These are phyloP conservation scores for Glycine tomentella DNA, from an alignment of 306 rosid species.

Conservation along the genomic window DNA sequence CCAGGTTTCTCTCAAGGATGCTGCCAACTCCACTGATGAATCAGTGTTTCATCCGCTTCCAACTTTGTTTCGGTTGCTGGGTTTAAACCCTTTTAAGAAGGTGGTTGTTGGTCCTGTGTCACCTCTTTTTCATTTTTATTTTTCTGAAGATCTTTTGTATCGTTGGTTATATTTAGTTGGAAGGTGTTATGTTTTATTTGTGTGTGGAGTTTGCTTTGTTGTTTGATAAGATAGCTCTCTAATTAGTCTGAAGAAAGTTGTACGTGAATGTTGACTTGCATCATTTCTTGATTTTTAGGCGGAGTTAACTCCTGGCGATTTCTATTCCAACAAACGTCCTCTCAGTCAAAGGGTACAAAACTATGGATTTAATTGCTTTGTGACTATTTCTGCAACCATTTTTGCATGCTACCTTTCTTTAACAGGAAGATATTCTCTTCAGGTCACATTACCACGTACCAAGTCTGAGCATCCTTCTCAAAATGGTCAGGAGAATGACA, in stretches of 20 bases:
- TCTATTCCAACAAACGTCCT: conserved; percentile 80
- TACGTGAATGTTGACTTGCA: conserved; percentile 39
- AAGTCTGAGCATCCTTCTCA: conserved; percentile 63
- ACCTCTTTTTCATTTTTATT: not conserved
- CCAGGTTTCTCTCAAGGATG: conserved; percentile 74
- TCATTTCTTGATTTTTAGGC: conserved; percentile 62
- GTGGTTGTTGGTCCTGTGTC: conserved; percentile 48
- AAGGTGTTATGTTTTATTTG: not conserved
- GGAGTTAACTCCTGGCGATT: conserved; percentile 81
- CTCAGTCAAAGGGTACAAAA: conserved; percentile 64
- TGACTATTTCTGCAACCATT: conserved; percentile 22
- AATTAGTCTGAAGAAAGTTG: conserved; percentile 34
- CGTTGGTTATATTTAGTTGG: conserved; percentile 14
- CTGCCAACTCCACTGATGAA: conserved; percentile 69
- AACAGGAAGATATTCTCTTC: conserved; percentile 63
- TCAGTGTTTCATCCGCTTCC: conserved; percentile 90
- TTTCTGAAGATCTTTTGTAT: not conserved
- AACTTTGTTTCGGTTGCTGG: conserved; percentile 78
- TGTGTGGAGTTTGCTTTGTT: conserved; percentile 24
- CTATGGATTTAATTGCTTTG: not conserved
- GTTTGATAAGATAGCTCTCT: conserved; percentile 13
- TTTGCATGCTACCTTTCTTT: conserved; percentile 37
- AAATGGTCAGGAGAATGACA: conserved; percentile 64
- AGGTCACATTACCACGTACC: conserved; percentile 49
- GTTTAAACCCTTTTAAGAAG: conserved; percentile 81